A percentile compares a stretch with the other conserved stretches of the same genome.
Evolutionary conservation across 768 basidiomycete genomes (phyloP).

Genomic region (Ephemerocybe angulata): DNA sequence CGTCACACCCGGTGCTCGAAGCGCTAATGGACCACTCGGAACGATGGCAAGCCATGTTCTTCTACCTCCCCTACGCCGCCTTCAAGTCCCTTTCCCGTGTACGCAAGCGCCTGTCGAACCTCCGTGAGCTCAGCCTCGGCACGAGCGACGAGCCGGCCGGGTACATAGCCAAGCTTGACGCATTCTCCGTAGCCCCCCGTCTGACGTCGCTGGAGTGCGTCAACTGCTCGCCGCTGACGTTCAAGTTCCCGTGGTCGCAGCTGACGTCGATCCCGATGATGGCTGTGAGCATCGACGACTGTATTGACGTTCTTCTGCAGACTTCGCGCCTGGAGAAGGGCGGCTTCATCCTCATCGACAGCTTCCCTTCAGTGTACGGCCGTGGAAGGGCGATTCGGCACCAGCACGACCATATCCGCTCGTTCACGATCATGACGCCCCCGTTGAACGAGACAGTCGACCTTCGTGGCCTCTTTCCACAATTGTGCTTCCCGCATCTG

Average conservation of each 20-base stretch:
- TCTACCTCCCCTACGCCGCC: conserved; percentile 30
- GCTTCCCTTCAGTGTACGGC: conserved; percentile 3
- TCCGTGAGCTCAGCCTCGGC: conserved; percentile 31
- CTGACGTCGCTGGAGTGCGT: conserved; percentile 32
- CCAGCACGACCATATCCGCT: conserved; percentile 5
- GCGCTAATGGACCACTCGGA: conserved; percentile 26
- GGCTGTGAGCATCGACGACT: conserved; percentile 30
- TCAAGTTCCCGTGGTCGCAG: conserved; percentile 33
- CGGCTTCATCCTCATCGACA: conserved; percentile 28
- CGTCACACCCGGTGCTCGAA: conserved; percentile 27
- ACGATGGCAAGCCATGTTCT: conserved; percentile 32
- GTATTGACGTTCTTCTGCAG: conserved; percentile 27
- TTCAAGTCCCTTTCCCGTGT: conserved; percentile 26
- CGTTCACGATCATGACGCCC: conserved; percentile 35
- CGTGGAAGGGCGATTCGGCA: not conserved
- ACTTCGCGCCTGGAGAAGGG: conserved; percentile 23
- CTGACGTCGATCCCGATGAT: conserved; percentile 29
- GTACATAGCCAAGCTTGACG: conserved; percentile 17
- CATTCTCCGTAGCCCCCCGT: conserved; percentile 29
- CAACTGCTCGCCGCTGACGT: conserved; percentile 30
- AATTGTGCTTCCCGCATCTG: conserved; percentile 32
- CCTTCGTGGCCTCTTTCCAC: conserved; percentile 32
- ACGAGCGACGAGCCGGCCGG: conserved; percentile 25
- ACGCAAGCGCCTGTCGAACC: conserved; percentile 25
- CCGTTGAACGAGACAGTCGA: conserved; percentile 34